Evolutionary conservation across 169 alveolate species (phyloP).

Genomic region (Plasmodium relictum): DNA sequence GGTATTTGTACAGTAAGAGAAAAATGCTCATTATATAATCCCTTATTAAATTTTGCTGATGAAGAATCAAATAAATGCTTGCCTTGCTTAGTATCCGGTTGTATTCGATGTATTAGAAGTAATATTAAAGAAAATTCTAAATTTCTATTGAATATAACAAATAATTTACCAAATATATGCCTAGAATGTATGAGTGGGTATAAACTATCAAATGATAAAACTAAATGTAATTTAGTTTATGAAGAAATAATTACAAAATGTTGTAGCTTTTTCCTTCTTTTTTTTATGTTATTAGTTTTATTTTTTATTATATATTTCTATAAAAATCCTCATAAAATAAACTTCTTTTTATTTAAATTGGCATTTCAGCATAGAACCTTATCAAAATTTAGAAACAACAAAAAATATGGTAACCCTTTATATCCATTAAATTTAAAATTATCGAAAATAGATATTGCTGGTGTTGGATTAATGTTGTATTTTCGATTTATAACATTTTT

Average conservation of each 20-base stretch:
- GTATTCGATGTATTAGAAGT: constrained; percentile 75
- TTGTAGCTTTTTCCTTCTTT: constrained; percentile 48
- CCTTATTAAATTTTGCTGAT: constrained; percentile 80
- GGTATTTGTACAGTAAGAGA: constrained; percentile 81
- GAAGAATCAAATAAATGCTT: constrained; percentile 73
- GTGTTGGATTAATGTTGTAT: constrained; percentile 82
- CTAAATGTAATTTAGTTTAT: constrained; percentile 76
- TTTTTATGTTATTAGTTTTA: constrained; percentile 19
- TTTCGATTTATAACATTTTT: constrained; percentile 51
- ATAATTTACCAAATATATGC: constrained; percentile 79
- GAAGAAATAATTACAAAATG: constrained; percentile 63
- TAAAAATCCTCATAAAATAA: constrained; percentile 44
- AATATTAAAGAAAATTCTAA: neutral
- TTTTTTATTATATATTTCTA: constrained; percentile 17
- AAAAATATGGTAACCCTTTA: constrained; percentile 22
- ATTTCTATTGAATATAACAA: constrained; percentile 11
- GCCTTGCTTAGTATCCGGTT: constrained; percentile 83
- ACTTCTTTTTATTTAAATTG: constrained; percentile 21
- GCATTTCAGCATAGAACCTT: constrained; percentile 73
- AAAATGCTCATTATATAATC: constrained; percentile 80
- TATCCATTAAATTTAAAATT: constrained; percentile 43
- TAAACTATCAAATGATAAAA: constrained; percentile 77
- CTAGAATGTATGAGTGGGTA: constrained; percentile 84
- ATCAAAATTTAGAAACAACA: constrained; percentile 36
- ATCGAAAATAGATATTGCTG: constrained; percentile 76